A percentile compares a stretch with the other conserved stretches of the same genome.
phyloP scores from a whole-genome alignment of 2,329 filamentous ascomycete genomes.

The Cladophialophora chaetospira region DNA sequence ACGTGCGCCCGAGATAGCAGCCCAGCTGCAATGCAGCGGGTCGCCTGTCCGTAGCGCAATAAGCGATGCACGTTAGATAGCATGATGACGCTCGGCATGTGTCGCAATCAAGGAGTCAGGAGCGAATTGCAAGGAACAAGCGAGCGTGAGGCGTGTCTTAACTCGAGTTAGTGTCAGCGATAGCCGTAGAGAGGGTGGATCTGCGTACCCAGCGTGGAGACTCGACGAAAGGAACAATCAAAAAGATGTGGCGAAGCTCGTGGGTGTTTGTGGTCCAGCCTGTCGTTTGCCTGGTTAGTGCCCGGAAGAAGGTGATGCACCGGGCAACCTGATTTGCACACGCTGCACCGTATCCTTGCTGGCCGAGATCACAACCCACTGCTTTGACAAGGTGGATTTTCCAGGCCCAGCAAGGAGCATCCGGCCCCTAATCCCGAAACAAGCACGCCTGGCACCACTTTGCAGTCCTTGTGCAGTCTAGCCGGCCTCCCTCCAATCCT shows the following conservation, averaged over 20 bases:
- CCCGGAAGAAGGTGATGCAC: conserved; percentile 14
- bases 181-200: neutral
- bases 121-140: conserved; percentile 13
- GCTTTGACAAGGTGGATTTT: neutral
- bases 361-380: conserved; percentile 18
- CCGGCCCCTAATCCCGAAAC: conserved; percentile 28
- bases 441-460: conserved; percentile 22
- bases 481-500: conserved; percentile 18
- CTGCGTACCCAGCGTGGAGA: neutral
- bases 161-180: neutral
- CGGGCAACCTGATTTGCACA: conserved; percentile 1
- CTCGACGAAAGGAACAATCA: conserved; percentile 2
- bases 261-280: conserved; percentile 1
- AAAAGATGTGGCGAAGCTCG: conserved; percentile 10
- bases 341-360: neutral
- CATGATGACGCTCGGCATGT: conserved; percentile 19
- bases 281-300: neutral
- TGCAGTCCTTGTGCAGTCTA: conserved; percentile 6
- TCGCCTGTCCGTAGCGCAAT: conserved; percentile 23
- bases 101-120: conserved; percentile 22
- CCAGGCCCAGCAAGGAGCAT: conserved; percentile 6
- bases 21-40: conserved; percentile 20
- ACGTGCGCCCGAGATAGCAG: conserved; percentile 27
- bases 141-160: neutral
- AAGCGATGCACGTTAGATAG: conserved; percentile 19